Conservation (phyloP, 805 yeast genomes). For the Candida berthetii region DNA sequence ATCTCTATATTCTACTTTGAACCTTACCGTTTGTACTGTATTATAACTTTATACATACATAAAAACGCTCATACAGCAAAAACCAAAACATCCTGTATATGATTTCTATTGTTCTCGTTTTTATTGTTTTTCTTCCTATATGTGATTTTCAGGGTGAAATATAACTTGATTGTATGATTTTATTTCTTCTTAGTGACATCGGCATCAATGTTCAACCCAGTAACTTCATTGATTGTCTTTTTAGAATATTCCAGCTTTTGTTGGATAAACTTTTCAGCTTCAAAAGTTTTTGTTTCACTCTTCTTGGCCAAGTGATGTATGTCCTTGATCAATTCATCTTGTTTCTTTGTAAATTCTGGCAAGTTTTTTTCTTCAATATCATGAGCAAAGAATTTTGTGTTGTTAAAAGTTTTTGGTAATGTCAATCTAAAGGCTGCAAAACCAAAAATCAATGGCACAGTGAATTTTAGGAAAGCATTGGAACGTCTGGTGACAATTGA, state of each 20-base stretch:
- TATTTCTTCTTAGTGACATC: constrained; percentile 46
- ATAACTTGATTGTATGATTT: no score
- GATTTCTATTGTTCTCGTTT: no score
- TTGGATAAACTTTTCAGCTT: constrained; percentile 31
- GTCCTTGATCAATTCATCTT: constrained; percentile 39
- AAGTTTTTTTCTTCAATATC: constrained; percentile 50
- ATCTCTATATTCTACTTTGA: no score
- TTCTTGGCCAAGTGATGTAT: constrained; percentile 38
- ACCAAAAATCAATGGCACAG: constrained; percentile 58
- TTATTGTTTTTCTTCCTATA: no score
- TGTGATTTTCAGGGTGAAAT: no score
- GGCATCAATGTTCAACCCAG: constrained; percentile 67
- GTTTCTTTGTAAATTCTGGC: constrained; percentile 62
- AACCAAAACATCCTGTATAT: no score
- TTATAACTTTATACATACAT: no score
- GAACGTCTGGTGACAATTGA: constrained; percentile 67
- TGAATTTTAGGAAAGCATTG: constrained; percentile 44
- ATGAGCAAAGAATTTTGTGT: constrained; percentile 54
- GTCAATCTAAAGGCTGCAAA: constrained; percentile 58
- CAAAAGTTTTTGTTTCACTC: constrained; percentile 35
- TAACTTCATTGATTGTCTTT: constrained; percentile 40
- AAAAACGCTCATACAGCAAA: no score
- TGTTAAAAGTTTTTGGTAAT: constrained; percentile 66
- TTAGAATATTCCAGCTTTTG: constrained; percentile 32
- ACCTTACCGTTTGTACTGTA: no score